These are phyloP conservation scores for Myrmaecium sp. DNA, from an alignment of 2,329 filamentous ascomycete genomes.

Conservation along the genomic window DNA sequence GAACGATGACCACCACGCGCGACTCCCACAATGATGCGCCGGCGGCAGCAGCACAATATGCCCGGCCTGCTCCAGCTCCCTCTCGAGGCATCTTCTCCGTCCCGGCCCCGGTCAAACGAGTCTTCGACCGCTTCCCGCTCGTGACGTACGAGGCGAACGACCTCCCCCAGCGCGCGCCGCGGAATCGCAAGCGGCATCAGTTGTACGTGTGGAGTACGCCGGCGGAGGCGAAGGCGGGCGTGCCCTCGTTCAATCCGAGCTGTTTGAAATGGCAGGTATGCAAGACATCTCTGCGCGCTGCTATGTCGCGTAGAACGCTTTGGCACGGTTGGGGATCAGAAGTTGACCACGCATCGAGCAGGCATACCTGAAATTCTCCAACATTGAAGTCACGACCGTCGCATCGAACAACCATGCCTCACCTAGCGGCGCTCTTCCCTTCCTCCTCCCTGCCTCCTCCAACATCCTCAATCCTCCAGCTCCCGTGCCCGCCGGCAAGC, in stretches of 20 bases:
- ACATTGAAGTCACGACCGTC: conserved; percentile 47
- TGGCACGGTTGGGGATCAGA: too few relatives aligned
- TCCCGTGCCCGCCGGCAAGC: conserved; percentile 42
- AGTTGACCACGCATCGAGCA: conserved; percentile 21
- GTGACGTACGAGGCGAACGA: conserved; percentile 57
- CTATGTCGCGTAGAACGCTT: neutral
- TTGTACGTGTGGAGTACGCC: conserved; percentile 64
- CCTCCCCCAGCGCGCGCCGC: conserved; percentile 47
- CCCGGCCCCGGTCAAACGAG: conserved; percentile 57
- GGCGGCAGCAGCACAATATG: conserved; percentile 3
- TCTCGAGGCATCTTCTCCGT: conserved; percentile 29
- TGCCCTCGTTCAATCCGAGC: conserved; percentile 74
- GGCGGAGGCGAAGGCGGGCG: conserved; percentile 40
- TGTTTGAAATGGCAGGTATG: conserved; percentile 94
- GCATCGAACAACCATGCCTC: conserved; percentile 87
- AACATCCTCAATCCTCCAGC: conserved; percentile 18
- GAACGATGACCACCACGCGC: too few relatives aligned
- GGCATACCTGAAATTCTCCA: conserved; percentile 68
- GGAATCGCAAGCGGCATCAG: conserved; percentile 31
- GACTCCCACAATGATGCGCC: too few relatives aligned
- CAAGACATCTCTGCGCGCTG: conserved; percentile 4
- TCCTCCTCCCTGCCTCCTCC: conserved; percentile 45
- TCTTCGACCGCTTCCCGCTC: conserved; percentile 78
- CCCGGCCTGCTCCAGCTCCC: conserved; percentile 4
- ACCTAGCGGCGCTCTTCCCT: conserved; percentile 74